Conservation (phyloP, 164 flowering plant genomes). For the Warburgia ugandensis region DNA sequence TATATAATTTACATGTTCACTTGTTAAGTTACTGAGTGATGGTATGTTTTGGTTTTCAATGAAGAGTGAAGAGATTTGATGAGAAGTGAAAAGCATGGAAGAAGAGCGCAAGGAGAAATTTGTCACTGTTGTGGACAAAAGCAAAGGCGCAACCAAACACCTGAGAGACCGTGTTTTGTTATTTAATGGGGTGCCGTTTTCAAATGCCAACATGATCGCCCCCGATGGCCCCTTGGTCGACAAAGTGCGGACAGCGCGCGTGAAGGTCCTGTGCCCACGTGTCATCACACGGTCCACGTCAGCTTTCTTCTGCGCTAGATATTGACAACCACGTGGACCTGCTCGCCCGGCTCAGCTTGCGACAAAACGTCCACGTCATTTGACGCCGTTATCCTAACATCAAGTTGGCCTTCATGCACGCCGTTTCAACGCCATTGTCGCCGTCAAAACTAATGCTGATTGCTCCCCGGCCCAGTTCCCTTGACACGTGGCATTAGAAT, state of each 20-base stretch:
- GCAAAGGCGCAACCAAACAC: neutral
- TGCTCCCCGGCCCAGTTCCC: no score
- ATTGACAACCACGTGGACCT: slow-evolving; percentile 23
- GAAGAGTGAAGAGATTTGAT: neutral
- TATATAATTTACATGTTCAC: no score
- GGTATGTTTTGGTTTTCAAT: neutral
- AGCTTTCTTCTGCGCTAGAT: neutral
- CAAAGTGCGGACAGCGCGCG: slow-evolving; percentile 19
- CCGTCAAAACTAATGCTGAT: no score
- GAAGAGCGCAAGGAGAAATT: neutral
- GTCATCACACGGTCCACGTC: slow-evolving; percentile 10
- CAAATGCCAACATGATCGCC: slow-evolving; percentile 8
- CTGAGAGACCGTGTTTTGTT: no score
- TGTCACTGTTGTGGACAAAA: neutral
- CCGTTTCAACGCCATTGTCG: no score
- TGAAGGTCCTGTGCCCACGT: slow-evolving; percentile 13
- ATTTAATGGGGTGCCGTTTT: neutral
- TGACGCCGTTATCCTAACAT: slow-evolving; percentile 7
- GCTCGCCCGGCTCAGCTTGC: neutral
- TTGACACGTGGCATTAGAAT: no score
- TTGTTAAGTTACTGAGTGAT: neutral
- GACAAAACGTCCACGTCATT: slow-evolving; percentile 9
- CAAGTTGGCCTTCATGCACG: neutral
- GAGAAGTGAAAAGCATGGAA: neutral
- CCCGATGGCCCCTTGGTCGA: slow-evolving; percentile 5